These are phyloP conservation scores for Mycena haematopus DNA, from an alignment of 768 basidiomycete genomes.

Conservation along the genomic window DNA sequence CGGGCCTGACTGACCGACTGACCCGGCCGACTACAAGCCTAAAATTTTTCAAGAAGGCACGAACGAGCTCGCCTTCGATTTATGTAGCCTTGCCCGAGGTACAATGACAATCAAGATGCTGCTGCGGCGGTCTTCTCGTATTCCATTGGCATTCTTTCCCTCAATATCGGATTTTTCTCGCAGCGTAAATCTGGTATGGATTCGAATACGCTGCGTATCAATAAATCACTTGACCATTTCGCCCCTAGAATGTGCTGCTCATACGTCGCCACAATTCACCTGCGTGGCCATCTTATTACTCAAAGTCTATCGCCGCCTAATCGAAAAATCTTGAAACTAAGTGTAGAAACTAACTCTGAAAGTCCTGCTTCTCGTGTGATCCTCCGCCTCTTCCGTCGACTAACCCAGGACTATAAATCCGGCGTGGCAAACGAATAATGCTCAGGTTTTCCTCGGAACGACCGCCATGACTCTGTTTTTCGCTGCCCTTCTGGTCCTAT, in stretches of 20 bases:
- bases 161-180: too few relatives aligned
- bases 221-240: not conserved
- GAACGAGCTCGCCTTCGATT: constrained; percentile 16
- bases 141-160: not conserved
- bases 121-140: constrained; percentile 18
- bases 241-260: not conserved
- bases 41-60: constrained; percentile 14
- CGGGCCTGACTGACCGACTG: too few relatives aligned
- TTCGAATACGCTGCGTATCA: not conserved
- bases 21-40: not conserved
- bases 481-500: not conserved
- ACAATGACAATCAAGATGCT: constrained; percentile 14
- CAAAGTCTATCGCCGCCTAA: constrained; percentile 10
- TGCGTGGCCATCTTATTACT: constrained; percentile 1
- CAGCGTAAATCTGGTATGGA: not conserved
- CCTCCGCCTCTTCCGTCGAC: constrained; percentile 19
- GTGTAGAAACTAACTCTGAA: constrained; percentile 15
- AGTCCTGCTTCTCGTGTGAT: constrained; percentile 15
- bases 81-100: constrained; percentile 42
- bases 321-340: constrained; percentile 21
- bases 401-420: constrained; percentile 15
- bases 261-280: not conserved
- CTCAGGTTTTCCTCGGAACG: not conserved
- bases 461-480: constrained; percentile 5
- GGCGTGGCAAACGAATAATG: not conserved